These are phyloP conservation scores for Helianthus tuberosus DNA, from an alignment of 129 eudicot species.

Conservation along the genomic window DNA sequence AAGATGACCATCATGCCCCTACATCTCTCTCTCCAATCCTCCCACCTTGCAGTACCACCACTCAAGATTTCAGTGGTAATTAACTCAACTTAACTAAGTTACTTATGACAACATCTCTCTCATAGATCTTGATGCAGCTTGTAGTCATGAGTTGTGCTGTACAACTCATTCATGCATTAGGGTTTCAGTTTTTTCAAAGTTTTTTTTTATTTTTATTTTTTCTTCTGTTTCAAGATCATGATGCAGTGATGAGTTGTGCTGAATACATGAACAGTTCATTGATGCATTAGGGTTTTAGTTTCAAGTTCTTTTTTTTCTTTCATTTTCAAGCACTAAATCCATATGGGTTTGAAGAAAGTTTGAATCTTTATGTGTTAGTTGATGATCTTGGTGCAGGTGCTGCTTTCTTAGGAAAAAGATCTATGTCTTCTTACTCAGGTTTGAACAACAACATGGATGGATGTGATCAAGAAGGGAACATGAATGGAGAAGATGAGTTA, in stretches of 20 bases:
- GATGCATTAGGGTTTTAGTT: slow-evolving; percentile 25
- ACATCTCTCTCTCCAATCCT: slow-evolving; percentile 62
- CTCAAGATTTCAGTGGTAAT: slow-evolving; percentile 87
- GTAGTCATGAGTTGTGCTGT: background rate
- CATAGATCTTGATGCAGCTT: background rate
- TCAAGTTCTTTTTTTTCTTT: background rate
- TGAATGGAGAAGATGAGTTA: slow-evolving; percentile 66
- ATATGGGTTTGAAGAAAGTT: background rate
- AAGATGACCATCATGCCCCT: slow-evolving; percentile 56
- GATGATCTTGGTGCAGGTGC: slow-evolving; percentile 45
- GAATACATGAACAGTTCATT: slow-evolving; percentile 2
- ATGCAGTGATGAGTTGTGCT: slow-evolving; percentile 16
- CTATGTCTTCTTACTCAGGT: slow-evolving; percentile 82
- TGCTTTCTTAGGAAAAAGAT: slow-evolving; percentile 75
- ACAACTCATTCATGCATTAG: slow-evolving; percentile 24
- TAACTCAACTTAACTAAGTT: background rate
- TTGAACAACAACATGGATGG: slow-evolving; percentile 47
- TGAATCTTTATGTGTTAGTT: background rate
- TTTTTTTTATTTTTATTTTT: background rate
- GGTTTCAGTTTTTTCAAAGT: background rate
- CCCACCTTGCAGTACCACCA: slow-evolving; percentile 53
- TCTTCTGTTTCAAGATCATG: background rate
- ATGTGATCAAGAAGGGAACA: slow-evolving; percentile 47
- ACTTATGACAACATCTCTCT: background rate
- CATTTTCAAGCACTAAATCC: background rate